Conservation (phyloP, 2,329 filamentous ascomycete species). For the Ploettnerulaceae sp. region DNA sequence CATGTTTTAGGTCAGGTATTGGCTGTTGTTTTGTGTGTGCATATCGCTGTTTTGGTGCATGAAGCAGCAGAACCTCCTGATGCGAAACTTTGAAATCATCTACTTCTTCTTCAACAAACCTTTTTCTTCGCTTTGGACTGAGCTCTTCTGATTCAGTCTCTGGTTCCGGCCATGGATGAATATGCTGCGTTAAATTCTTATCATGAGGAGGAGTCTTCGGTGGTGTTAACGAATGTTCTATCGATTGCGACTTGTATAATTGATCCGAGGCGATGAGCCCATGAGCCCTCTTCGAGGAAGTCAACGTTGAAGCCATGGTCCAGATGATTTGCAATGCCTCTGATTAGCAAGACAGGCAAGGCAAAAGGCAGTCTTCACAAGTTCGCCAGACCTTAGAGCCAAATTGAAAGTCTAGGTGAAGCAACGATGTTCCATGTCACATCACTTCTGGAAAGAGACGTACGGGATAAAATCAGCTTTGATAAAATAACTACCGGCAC, state of each 20-base stretch:
- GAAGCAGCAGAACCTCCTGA: constrained; percentile 47
- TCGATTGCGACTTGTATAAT: constrained; percentile 20
- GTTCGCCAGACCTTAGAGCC: not conserved
- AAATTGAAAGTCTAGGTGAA: not conserved
- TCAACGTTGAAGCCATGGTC: not conserved
- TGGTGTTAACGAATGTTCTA: constrained; percentile 21
- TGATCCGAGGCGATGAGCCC: not conserved
- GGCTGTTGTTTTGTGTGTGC: constrained; percentile 40
- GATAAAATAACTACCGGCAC: not conserved
- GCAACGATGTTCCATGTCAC: constrained; percentile 1
- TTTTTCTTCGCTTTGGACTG: constrained; percentile 12
- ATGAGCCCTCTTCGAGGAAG: not conserved
- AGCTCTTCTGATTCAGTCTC: constrained; percentile 19
- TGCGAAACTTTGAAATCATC: constrained; percentile 14
- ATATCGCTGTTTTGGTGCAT: constrained; percentile 47
- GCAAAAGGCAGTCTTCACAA: not conserved
- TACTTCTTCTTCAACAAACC: not conserved
- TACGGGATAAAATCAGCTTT: not conserved
- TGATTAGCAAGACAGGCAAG: not conserved
- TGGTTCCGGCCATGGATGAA: constrained; percentile 27
- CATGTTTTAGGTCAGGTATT: constrained; percentile 47
- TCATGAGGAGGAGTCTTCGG: constrained; percentile 22
- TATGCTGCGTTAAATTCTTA: constrained; percentile 10
- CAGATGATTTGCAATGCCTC: not conserved
- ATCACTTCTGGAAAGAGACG: not conserved